These are phyloP conservation scores for Colletotrichum sp. DNA, from an alignment of 2,329 filamentous ascomycete species.

Conservation along the genomic window DNA sequence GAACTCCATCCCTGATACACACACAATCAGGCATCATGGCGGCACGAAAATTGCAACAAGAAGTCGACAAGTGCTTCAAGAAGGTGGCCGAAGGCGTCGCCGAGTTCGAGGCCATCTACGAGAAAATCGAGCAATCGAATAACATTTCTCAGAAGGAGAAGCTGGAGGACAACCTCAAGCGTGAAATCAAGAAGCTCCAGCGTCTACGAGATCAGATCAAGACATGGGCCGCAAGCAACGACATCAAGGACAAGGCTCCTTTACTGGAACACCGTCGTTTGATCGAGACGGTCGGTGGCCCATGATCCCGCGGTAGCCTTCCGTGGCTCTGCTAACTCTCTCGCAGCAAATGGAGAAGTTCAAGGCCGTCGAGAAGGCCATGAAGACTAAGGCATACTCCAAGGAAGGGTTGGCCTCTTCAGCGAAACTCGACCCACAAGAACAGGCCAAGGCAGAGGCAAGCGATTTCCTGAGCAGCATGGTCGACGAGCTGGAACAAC, in stretches of 20 bases:
- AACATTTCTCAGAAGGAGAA: conserved; percentile 98
- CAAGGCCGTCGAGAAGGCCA: conserved; percentile 99
- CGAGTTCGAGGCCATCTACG: conserved; percentile 94
- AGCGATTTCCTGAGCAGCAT: conserved; percentile 84
- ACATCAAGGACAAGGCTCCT: conserved; percentile 99
- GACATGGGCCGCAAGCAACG: conserved; percentile 97
- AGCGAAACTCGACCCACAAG: conserved; percentile 94
- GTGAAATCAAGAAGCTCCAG: conserved; percentile 99
- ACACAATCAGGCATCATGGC: conserved; percentile 70
- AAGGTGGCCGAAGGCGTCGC: conserved; percentile 92
- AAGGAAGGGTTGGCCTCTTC: conserved; percentile 95
- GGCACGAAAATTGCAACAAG: conserved; percentile 93
- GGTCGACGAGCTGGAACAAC: conserved; percentile 91
- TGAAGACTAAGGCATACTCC: conserved; percentile 99
- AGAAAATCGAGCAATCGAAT: conserved; percentile 93
- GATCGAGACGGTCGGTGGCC: conserved; percentile 86
- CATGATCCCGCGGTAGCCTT: conserved; percentile 22
- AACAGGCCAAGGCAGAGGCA: conserved; percentile 90
- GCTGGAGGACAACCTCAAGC: conserved; percentile 96
- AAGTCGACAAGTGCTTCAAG: conserved; percentile 99
- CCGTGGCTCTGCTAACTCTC: conserved; percentile 11
- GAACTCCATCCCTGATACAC: neutral
- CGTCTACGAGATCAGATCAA: conserved; percentile 98
- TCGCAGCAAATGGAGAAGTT: conserved; percentile 97
- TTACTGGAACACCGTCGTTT: conserved; percentile 91